phyloP scores from a whole-genome alignment of 1,284 basidiomycete genomes.

The Phellopilus nigrolimitatus region DNA sequence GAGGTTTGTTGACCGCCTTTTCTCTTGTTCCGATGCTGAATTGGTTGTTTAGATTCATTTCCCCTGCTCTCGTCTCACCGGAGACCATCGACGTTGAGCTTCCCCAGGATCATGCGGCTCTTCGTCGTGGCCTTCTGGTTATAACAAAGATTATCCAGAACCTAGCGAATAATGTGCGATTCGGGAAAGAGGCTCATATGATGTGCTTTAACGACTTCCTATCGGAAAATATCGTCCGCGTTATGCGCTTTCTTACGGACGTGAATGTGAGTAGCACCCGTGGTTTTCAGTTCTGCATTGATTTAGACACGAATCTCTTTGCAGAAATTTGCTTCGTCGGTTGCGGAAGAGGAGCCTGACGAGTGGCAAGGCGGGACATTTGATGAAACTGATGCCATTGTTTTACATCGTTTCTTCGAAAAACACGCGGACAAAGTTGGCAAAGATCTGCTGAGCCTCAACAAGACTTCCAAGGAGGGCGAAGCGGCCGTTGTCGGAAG shows the following conservation, averaged over 20 bases:
- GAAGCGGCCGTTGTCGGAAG: conserved; percentile 56
- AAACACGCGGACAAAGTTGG: conserved; percentile 82
- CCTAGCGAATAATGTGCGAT: conserved; percentile 88
- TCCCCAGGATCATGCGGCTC: conserved; percentile 51
- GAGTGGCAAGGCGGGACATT: conserved; percentile 71
- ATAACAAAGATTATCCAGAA: conserved; percentile 92
- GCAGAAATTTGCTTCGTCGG: conserved; percentile 51
- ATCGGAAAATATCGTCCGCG: conserved; percentile 69
- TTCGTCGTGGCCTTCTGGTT: conserved; percentile 76
- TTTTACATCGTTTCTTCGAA: conserved; percentile 79
- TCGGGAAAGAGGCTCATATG: conserved; percentile 87
- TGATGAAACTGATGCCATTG: conserved; percentile 77
- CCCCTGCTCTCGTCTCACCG: conserved; percentile 83
- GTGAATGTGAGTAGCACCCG: conserved; percentile 52
- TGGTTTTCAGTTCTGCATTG: conserved; percentile 6
- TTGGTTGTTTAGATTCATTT: conserved; percentile 58
- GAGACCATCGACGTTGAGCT: conserved; percentile 80
- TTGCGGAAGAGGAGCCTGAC: conserved; percentile 53
- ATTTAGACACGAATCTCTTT: not conserved
- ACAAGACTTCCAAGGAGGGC: conserved; percentile 56
- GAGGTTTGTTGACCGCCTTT: conserved; percentile 48
- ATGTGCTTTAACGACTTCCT: conserved; percentile 77
- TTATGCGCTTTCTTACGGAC: conserved; percentile 81
- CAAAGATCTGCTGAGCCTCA: conserved; percentile 72
- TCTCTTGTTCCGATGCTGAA: not conserved